Percentiles rank a stretch among this genome's conserved stretches.
These are phyloP conservation scores for Puccinia hordei DNA, from an alignment of 1,284 basidiomycete species.

Conservation along the genomic window DNA sequence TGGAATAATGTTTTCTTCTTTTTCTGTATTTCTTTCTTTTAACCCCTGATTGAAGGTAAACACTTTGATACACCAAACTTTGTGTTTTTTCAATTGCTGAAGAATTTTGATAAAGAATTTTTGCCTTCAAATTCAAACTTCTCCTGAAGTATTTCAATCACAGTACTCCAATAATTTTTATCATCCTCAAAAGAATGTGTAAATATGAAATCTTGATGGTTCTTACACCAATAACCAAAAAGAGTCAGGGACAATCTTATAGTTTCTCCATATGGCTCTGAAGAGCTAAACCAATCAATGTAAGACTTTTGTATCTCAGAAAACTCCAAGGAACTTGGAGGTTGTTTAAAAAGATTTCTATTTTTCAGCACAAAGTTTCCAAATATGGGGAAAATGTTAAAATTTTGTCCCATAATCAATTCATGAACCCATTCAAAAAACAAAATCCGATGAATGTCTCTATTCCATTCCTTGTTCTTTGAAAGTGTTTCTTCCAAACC, in stretches of 20 bases:
- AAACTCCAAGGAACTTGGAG: not conserved
- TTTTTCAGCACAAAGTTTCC: not conserved
- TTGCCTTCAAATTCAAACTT: too few species aligned
- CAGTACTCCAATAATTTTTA: not conserved
- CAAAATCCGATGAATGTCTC: not conserved
- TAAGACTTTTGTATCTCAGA: not conserved
- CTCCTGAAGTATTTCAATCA: too few species aligned
- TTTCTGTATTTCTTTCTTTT: too few species aligned
- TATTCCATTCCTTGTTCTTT: not conserved
- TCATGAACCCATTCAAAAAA: not conserved
- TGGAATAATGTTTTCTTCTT: too few species aligned
- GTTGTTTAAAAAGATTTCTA: not conserved
- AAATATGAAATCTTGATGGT: not conserved
- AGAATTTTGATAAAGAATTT: too few species aligned
- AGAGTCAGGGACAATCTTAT: not conserved
- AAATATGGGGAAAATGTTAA: not conserved
- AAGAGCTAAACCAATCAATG: not conserved
- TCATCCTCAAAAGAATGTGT: not conserved
- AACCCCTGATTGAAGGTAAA: too few species aligned
- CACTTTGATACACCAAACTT: too few species aligned
- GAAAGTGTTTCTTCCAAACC: not conserved
- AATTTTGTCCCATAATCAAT: not conserved
- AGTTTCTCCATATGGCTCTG: not conserved
- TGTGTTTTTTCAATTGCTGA: too few species aligned
- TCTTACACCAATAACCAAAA: not conserved